Evolutionary conservation across 129 eudicot species (phyloP), one percentile per base, ranked within the genome.

Genomic region (Pseudognaphalium luteoalbum): DNA sequence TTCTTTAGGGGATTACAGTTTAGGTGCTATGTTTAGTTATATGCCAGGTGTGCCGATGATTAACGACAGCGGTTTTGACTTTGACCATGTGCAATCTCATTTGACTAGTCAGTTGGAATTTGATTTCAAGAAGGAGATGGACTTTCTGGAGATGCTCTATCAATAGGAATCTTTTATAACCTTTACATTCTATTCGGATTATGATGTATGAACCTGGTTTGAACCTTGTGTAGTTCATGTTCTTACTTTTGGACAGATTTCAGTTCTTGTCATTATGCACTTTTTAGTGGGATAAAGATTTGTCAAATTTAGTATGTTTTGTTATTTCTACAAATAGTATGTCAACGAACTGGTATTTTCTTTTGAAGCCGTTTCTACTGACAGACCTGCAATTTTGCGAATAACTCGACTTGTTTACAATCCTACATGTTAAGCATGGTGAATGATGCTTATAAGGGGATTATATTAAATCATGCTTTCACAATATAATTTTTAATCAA

Each of bases 131-230:
- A 81, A 78, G 70, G 84, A 83, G 74, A 82, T 76, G 84, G 86
- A 83, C 75, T 86, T 76, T 77, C 66, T 82, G 83, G 86, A 79
- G 63, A 79, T 82, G 86, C 80, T 79, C 34, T 81, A 73, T 72
- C 82, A 56, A 37, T 78, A 82, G 74, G 30, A 56, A 30, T 37
- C 37, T 12, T 35, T 17, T 33, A 32, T 56, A 71, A 39, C 15
- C 57, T 52, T 41, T n/a, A 21, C 30, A 57, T 66, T 69, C 42
- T 61, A 58, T 79, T 9, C 63, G n/a, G 72, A 51, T 65, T 66
- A 73, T 73, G 16, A 2, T 11, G 51, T 44, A 9, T 44, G 70
- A 75, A 60, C 76, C 35, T 19, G 10, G 62, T 20, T 74, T 61
- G 21, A 37, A 37, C 66, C 37, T 19, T 58, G 63, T 70, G 56